Evolutionary conservation across 257 asterid species (phyloP).

Genomic region (Solanum sparsipilum): DNA sequence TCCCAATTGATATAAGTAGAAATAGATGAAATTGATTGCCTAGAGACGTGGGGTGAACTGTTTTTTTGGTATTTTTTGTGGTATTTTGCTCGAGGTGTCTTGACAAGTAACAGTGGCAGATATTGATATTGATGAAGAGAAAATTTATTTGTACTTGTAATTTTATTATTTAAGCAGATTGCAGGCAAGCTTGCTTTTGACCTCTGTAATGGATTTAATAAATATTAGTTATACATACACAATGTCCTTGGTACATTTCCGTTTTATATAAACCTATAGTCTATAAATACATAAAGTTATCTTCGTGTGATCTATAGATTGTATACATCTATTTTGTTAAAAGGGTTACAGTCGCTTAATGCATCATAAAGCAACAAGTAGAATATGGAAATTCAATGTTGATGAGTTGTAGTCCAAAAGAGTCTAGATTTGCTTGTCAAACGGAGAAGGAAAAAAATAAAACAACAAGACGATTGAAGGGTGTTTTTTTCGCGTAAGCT

Average conservation of each 20-base stretch:
- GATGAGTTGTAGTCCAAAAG: neutral
- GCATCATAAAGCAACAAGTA: neutral
- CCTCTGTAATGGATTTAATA: neutral
- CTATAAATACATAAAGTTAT: neutral
- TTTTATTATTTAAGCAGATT: neutral
- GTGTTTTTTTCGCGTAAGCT: neutral
- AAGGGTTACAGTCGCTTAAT: neutral
- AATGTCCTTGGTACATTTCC: neutral
- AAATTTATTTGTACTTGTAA: neutral
- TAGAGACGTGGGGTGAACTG: neutral
- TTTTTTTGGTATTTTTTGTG: neutral
- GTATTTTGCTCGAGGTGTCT: neutral
- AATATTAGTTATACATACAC: neutral
- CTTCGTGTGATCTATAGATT: rapidly evolving
- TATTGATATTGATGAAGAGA: neutral
- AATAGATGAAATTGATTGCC: neutral
- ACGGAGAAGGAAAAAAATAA: neutral
- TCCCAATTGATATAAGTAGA: neutral
- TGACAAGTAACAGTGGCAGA: neutral
- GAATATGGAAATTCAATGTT: neutral
- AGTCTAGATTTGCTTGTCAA: neutral
- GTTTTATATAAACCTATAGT: neutral
- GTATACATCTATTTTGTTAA: neutral
- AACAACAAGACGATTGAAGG: neutral
- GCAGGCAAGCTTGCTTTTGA: neutral